Evolutionary conservation across 2,329 filamentous ascomycete genomes (phyloP).

Genomic region (Bipolaris bicolor): DNA sequence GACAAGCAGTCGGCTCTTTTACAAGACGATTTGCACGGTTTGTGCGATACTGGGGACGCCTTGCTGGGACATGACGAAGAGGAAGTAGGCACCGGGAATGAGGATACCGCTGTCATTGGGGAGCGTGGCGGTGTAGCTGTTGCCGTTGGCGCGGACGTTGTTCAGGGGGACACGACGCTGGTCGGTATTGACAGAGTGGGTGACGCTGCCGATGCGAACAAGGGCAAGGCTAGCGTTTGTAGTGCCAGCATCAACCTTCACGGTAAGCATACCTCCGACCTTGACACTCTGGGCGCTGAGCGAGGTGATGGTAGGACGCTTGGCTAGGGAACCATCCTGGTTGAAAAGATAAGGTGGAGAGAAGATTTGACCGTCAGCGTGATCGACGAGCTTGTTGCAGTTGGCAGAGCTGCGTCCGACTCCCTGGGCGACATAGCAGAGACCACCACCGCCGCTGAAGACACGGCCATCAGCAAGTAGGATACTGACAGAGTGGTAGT

Average conservation of each 20-base stretch:
- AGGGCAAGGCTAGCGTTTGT: constrained; percentile 21
- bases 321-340: constrained; percentile 24
- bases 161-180: constrained; percentile 33
- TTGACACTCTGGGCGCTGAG: constrained; percentile 23
- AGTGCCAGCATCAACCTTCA: constrained; percentile 17
- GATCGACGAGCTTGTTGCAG: constrained; percentile 38
- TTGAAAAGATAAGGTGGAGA: constrained; percentile 40
- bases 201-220: constrained; percentile 36
- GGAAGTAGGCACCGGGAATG: constrained; percentile 34
- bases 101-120: constrained; percentile 31
- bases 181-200: constrained; percentile 39
- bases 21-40: constrained; percentile 27
- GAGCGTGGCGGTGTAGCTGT: constrained; percentile 22
- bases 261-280: constrained; percentile 25
- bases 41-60: constrained; percentile 32
- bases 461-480: constrained; percentile 33
- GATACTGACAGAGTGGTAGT: constrained; percentile 35
- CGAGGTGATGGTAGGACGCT: constrained; percentile 24
- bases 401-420: constrained; percentile 27
- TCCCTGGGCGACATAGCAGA: constrained; percentile 27
- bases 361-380: constrained; percentile 37
- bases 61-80: constrained; percentile 27
- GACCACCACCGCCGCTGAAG: constrained; percentile 35
- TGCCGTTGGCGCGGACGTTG: constrained; percentile 12
- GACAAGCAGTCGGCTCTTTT: too few relatives aligned